Base-by-base conservation (phyloP, 371 early-diverging fungal species). In the Mucor mucedo region DNA sequence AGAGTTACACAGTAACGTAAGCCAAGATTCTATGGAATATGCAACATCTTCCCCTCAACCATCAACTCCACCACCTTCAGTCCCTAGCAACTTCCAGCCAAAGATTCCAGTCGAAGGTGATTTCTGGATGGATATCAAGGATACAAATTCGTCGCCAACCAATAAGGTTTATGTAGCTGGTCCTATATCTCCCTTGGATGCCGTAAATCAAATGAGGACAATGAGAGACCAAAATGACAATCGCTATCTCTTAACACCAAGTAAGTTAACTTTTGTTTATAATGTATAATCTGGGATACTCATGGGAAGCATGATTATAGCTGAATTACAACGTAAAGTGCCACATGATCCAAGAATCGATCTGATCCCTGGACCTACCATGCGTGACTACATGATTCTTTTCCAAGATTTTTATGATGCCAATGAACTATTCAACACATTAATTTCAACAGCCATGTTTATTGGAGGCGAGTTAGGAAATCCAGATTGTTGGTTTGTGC, bases 261-360 rank as follows among this genome's bases (percentile, higher is more conserved):
- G 69, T 69, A 64, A 63, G 39, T 42, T 4, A 14, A 21, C 8
- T 21, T 21, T 47, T 47, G 2, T 21, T 21, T 21, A 21, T 1
- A 21, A 21, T 21, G 0, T 21, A 21, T 21, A 21, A 21, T 21
- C 21, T 21, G 1, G 21, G 21, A 21, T 21, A 21, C 21, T 21
- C 21, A 21, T 21, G 21, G 21, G 21, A 40, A 40, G 4, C 8
- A 28, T 29, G 32, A 8, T 32, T 30, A 3, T 59, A 77, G 77
- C 81, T 44, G 81, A 80, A 66, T 35, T 80, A 8, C 78, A 80
- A 53, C 73, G 78, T 33, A 70, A 53, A 14, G 58, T 78, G 14
- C 78, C 78, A 27, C 81, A 80, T 49, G 78, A 80, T 60, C 65
- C 75, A 13, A 71, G 81, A n/a, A 78, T 80, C 49, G 81, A 80